phyloP scores from a whole-genome alignment of 2,329 filamentous ascomycete genomes.

The Malbranchea zuffiana region DNA sequence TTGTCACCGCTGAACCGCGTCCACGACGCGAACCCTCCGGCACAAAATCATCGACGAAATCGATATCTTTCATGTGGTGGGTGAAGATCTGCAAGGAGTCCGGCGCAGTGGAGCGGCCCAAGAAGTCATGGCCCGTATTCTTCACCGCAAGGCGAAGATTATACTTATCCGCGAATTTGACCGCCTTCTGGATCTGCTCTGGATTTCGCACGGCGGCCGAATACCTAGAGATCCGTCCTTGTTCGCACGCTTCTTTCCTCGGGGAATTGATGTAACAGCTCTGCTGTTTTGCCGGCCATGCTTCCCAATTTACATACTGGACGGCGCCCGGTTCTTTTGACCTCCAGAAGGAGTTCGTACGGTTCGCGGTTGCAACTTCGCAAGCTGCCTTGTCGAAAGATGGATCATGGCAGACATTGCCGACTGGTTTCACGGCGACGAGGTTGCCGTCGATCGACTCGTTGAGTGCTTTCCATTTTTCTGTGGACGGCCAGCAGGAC shows the following conservation, averaged over 20 bases:
- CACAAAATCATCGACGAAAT: slow-evolving; percentile 30
- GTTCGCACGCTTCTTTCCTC: slow-evolving; percentile 19
- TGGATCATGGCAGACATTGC: slow-evolving; percentile 42
- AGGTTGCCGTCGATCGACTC: slow-evolving; percentile 41
- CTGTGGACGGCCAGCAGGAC: slow-evolving; percentile 41
- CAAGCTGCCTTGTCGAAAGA: slow-evolving; percentile 40
- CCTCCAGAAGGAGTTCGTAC: slow-evolving; percentile 27
- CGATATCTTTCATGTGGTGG: slow-evolving; percentile 22
- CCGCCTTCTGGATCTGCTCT: slow-evolving; percentile 28
- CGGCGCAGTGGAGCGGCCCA: slow-evolving; percentile 51
- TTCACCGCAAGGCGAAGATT: slow-evolving; percentile 38
- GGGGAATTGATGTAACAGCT: slow-evolving; percentile 28
- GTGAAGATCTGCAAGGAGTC: slow-evolving; percentile 34
- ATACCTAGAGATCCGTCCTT: slow-evolving; percentile 30
- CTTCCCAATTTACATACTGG: slow-evolving; percentile 32
- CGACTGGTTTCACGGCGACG: slow-evolving; percentile 44
- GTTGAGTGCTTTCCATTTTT: slow-evolving; percentile 44
- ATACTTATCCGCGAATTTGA: slow-evolving; percentile 19
- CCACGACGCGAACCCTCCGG: slow-evolving; percentile 32
- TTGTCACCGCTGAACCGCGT: slow-evolving; percentile 42
- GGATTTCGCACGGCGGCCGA: slow-evolving; percentile 26
- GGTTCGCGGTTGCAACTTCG: slow-evolving; percentile 16
- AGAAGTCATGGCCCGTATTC: slow-evolving; percentile 46
- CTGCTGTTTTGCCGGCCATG: slow-evolving; percentile 27
- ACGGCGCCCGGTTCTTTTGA: slow-evolving; percentile 27